Percentiles rank a stretch among this genome's conserved stretches.
These are phyloP conservation scores for Linum lewisii DNA, from an alignment of 345 rosid genomes.

Conservation along the genomic window DNA sequence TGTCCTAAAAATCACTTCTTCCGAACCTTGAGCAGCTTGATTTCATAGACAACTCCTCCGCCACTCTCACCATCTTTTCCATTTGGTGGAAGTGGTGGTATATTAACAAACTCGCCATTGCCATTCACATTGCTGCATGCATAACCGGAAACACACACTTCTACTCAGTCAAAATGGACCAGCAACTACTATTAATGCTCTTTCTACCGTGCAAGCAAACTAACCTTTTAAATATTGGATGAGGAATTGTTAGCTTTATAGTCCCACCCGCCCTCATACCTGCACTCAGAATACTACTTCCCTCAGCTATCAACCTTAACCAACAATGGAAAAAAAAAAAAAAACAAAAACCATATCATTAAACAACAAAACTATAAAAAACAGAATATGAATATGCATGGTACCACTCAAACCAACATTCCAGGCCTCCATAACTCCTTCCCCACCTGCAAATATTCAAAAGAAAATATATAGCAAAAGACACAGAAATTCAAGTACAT, in stretches of 20 bases:
- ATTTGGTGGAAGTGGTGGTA: not conserved
- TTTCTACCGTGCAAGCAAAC: not conserved
- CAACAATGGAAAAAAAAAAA: no score
- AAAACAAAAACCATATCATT: not conserved
- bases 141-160: not conserved
- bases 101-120: not conserved
- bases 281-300: not conserved
- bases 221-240: not conserved
- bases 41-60: not conserved
- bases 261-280: not conserved
- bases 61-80: not conserved
- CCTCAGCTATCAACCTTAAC: not conserved
- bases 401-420: conserved; percentile 58
- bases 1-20: not conserved
- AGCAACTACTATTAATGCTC: not conserved
- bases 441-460: conserved; percentile 26
- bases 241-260: not conserved
- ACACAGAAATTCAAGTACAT: not conserved
- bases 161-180: not conserved
- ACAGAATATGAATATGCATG: not conserved
- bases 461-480: not conserved
- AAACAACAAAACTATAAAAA: not conserved
- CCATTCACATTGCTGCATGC: not conserved
- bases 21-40: not conserved
- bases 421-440: conserved; percentile 34